Conservation (phyloP, 2,329 filamentous ascomycete genomes). For the Microascus cirrosus region DNA sequence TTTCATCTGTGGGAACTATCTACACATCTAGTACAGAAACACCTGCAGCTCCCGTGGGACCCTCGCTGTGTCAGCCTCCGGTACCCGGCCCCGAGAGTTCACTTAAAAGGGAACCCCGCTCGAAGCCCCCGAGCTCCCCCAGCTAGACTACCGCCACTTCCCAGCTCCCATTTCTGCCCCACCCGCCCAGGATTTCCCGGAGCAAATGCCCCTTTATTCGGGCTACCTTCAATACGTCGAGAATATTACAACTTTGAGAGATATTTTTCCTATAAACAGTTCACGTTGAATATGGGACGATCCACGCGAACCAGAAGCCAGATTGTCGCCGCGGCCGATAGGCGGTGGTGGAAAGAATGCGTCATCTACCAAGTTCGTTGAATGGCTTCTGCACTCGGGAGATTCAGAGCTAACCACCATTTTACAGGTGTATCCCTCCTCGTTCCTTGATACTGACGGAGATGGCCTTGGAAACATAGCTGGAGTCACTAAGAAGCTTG, state of each 20-base stretch:
- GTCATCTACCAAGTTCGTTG: constrained; percentile 46
- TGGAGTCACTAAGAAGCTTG: constrained; percentile 43
- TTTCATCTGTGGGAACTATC: too few species aligned
- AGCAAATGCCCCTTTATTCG: not conserved
- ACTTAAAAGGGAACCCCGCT: not conserved
- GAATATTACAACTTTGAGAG: not conserved
- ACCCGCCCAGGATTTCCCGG: not conserved
- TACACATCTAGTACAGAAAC: too few species aligned
- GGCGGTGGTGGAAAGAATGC: constrained; percentile 44
- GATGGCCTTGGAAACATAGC: constrained; percentile 43
- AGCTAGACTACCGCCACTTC: not conserved
- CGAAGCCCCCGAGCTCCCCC: not conserved
- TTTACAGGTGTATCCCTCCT: constrained; percentile 47
- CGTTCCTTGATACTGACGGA: constrained; percentile 46
- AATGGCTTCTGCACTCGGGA: constrained; percentile 52
- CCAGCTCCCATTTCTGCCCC: not conserved
- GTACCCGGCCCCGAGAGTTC: too few species aligned
- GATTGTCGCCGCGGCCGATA: not conserved
- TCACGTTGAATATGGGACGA: not conserved
- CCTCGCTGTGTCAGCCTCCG: too few species aligned
- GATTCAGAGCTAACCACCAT: constrained; percentile 39
- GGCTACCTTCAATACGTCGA: not conserved
- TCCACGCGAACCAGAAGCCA: not conserved
- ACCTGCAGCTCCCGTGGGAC: too few species aligned
- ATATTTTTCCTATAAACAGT: not conserved